Conservation (phyloP, 2,329 filamentous ascomycete genomes). For the Colletotrichum acutatum region DNA sequence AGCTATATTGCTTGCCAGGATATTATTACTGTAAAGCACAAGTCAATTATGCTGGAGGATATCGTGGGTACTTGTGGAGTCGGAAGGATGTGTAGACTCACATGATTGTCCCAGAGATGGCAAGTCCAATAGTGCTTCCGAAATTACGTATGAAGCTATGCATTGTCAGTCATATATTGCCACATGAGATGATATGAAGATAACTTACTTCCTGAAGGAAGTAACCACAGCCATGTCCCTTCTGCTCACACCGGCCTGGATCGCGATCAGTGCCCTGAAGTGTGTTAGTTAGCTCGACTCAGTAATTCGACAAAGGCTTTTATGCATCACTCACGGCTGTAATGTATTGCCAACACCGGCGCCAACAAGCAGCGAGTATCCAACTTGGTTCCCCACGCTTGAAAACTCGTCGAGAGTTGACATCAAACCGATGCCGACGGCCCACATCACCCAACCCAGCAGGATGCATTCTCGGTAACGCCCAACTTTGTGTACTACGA, state of each 20-base stretch:
- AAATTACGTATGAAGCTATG: conserved; percentile 52
- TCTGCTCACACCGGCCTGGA: conserved; percentile 66
- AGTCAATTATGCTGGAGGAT: background rate
- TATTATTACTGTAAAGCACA: conserved; percentile 46
- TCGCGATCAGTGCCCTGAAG: conserved; percentile 57
- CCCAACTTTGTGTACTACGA: conserved; percentile 63
- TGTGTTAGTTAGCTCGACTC: conserved; percentile 6
- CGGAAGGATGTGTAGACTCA: conserved; percentile 34
- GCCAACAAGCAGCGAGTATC: conserved; percentile 63
- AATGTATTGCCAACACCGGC: conserved; percentile 63
- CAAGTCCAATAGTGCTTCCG: conserved; percentile 51
- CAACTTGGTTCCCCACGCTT: conserved; percentile 63
- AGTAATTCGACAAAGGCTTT: background rate
- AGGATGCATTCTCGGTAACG: conserved; percentile 65
- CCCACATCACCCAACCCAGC: conserved; percentile 63
- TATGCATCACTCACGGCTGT: conserved; percentile 52
- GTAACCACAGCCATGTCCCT: conserved; percentile 56
- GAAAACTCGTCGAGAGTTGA: conserved; percentile 61
- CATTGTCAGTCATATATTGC: background rate
- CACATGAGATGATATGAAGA: background rate
- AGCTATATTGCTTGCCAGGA: conserved; percentile 44
- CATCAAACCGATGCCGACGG: conserved; percentile 62
- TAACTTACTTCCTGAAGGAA: conserved; percentile 54
- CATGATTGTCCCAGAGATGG: conserved; percentile 52
- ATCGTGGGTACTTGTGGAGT: background rate